These are phyloP conservation scores for Lagenidium sp. DNA, from an alignment of 352 stramenopile genomes.

Conservation along the genomic window DNA sequence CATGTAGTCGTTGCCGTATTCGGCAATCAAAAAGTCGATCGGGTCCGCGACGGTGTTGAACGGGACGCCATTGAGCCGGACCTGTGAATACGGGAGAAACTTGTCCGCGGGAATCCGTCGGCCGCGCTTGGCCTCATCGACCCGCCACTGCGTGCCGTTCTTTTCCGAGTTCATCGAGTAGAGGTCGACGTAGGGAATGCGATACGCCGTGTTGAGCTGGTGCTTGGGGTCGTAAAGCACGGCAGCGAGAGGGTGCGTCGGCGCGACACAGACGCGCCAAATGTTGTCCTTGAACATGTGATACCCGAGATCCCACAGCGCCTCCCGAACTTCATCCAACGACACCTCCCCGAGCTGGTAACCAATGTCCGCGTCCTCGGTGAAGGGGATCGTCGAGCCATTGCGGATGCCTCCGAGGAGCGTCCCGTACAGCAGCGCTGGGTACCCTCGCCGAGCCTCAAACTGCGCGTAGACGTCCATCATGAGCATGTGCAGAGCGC, in stretches of 20 bases:
- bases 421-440: constrained; percentile 30
- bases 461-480: constrained; percentile 43
- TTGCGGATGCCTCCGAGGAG: constrained; percentile 41
- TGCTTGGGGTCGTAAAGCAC: constrained; percentile 14
- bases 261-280: constrained; percentile 20
- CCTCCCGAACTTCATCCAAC: constrained; percentile 5
- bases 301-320: constrained; percentile 29
- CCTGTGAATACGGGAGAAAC: constrained; percentile 11
- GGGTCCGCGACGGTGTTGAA: constrained; percentile 21
- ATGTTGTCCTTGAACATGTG: constrained; percentile 27
- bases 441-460: constrained; percentile 9
- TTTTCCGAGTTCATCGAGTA: constrained; percentile 16
- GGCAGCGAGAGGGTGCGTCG: constrained; percentile 18
- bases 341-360: constrained; percentile 14
- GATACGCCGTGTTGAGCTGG: constrained; percentile 1
- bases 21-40: constrained; percentile 10
- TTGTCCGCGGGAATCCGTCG: constrained; percentile 8
- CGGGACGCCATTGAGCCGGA: constrained; percentile 8
- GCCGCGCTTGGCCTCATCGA: constrained; percentile 10
- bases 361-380: constrained; percentile 38
- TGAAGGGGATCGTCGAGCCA: constrained; percentile 37
- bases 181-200: constrained; percentile 25
- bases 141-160: constrained; percentile 6
- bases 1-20: too few relatives aligned
- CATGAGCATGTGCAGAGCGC: constrained; percentile 42